A percentile compares a stretch with the other conserved stretches of the same genome.
Conservation (phyloP, 2,329 filamentous ascomycete species). For the Colletotrichum viniferum region DNA sequence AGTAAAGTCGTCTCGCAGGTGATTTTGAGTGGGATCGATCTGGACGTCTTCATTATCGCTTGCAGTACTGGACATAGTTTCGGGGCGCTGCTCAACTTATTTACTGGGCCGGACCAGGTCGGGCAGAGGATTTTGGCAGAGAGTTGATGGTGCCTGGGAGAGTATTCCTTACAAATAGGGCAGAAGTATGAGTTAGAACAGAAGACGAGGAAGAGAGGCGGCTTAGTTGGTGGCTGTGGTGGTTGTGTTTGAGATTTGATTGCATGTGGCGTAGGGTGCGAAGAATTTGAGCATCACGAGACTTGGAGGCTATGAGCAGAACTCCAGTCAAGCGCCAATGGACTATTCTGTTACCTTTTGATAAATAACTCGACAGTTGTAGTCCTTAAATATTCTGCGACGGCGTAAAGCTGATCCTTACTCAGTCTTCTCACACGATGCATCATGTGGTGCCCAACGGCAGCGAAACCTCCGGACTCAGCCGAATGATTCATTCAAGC, state of each 20-base stretch:
- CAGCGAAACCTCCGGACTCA: neutral
- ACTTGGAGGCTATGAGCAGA: rapidly evolving
- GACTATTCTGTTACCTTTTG: neutral
- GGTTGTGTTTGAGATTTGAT: neutral
- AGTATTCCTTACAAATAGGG: neutral
- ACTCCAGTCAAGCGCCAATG: neutral
- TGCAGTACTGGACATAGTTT: neutral
- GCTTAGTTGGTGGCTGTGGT: rapidly evolving
- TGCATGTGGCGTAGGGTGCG: neutral
- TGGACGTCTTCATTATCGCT: neutral
- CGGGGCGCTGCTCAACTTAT: neutral
- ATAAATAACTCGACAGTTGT: neutral
- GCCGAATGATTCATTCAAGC: neutral
- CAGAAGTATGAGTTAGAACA: neutral
- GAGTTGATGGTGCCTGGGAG: rapidly evolving
- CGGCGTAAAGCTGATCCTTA: too few species aligned
- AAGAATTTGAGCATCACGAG: neutral
- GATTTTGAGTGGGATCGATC: rapidly evolving
- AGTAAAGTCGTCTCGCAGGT: neutral
- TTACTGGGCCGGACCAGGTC: rapidly evolving
- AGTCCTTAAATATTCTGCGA: neutral
- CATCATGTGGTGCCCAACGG: rapidly evolving
- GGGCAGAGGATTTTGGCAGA: too few species aligned
- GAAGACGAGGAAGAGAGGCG: rapidly evolving
- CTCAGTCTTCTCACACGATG: neutral